Base-by-base conservation (phyloP, 2,329 filamentous ascomycete genomes). In the Zymoseptoria crescenta region DNA sequence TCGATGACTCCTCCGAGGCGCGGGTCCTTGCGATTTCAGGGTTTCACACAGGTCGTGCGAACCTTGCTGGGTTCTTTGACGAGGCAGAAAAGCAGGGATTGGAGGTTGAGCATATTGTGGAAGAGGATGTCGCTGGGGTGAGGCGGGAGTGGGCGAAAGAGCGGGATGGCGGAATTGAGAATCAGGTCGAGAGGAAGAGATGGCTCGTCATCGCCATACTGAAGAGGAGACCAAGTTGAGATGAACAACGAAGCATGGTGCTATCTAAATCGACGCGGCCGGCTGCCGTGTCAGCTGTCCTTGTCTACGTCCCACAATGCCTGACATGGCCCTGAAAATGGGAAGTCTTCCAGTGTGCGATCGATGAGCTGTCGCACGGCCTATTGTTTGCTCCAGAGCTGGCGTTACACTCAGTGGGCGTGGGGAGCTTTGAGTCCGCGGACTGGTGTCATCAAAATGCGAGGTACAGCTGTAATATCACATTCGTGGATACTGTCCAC, bases 1-100 rank as follows among this genome's bases (percentile, higher is more conserved):
- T 90, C 19, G 74, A 71, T 1, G 69, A 69, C 4, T 72, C 68
- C 2, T 65, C 74, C 1, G 71, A 67, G 16, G 81, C 83, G 2
- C 76, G 82, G 35, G 81, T 84, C 55, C 84, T 85, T 74, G 81
- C 86, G n/a, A 78, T 89, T 6, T 86, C 83, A 0, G 87, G 86
- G 0, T 89, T 91, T 65, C 87, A 91, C 68, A 89, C 87, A 0
- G 87, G 87, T 0, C 77, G 87, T 41, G 77, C 77, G 20, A 86
- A 85, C 70, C 79, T 90, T 75, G 77, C 77, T n/a, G 78, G 74
- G 0, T 91, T 91, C 74, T 89, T 87, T 68, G 80, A 82, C 54
- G 76, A 74, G 10, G 75, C 87, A 52, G 71, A 66, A 0, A 72
- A 74, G 55, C 76, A 74, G 19, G 81, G 81, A 2, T 74, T 90